phyloP scores from a whole-genome alignment of 1,284 basidiomycete genomes.

The Sporisorium reilianum region DNA sequence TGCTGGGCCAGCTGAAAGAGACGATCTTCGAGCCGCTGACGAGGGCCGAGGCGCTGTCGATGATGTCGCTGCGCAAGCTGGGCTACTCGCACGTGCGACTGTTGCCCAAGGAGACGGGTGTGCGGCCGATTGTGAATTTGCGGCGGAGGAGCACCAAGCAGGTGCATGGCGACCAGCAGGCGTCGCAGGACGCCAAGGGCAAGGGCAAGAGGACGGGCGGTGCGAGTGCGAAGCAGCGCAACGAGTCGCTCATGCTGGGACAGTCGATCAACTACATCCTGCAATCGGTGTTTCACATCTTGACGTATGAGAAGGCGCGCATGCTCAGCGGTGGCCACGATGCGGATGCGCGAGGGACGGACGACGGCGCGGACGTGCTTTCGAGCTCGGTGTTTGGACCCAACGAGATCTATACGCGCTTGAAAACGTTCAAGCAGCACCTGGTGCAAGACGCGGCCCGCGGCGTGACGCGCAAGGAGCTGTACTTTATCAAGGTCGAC shows the following conservation, averaged over 20 bases:
- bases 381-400: conserved; percentile 61
- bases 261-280: conserved; percentile 88
- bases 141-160: conserved; percentile 73
- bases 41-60: conserved; percentile 64
- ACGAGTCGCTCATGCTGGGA: conserved; percentile 47
- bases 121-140: conserved; percentile 94
- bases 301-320: conserved; percentile 56
- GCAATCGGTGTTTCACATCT: conserved; percentile 73
- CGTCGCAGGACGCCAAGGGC: conserved; percentile 6
- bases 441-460: conserved; percentile 14
- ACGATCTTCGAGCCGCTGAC: conserved; percentile 53
- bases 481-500: conserved; percentile 96
- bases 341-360: not conserved
- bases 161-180: conserved; percentile 23
- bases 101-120: conserved; percentile 92
- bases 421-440: conserved; percentile 45
- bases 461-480: conserved; percentile 15
- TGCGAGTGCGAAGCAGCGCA: conserved; percentile 20
- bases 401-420: conserved; percentile 70
- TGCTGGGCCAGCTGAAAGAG: conserved; percentile 80
- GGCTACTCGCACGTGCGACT: conserved; percentile 88
- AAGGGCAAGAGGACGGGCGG: not conserved
- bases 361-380: conserved; percentile 11
- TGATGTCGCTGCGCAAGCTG: conserved; percentile 70
- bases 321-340: conserved; percentile 8